Base-by-base conservation (phyloP, 176 grass and related monocot species). In the Pontederia paniculata region DNA sequence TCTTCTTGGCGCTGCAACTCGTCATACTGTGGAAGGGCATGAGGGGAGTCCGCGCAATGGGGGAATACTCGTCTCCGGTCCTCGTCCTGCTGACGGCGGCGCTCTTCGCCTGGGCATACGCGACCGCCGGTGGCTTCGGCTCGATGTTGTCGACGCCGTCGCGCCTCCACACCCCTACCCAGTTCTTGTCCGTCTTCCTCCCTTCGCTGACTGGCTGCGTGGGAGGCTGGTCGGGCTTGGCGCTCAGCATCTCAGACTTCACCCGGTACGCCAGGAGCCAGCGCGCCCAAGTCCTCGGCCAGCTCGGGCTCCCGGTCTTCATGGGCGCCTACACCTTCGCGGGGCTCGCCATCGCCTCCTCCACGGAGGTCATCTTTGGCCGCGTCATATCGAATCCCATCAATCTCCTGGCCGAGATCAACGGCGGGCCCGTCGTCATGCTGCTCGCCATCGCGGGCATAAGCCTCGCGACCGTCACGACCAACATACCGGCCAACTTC, bases 401-500 rank as follows among this genome's bases (percentile, higher is more conserved):
- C 3, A 48, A 82, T 16, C 73, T 82, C 47, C 47, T 82, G 8
- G 56, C 54, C 9, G 67, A 47, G 48, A 76, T 82, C 12, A 55
- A 50, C 41, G 42, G 58, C 12, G 50, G 60, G 0, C 44, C 70
- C 15, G 65, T 66, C 17, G 16, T 56, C 14, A 55, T 19, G 18
- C 16, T 66, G 17, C 21, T 76, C 41, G 73, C 67, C 21, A 16
- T 67, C 63, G 42, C 62, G 19, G 79, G 78, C 20, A 81, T 82
- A 45, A 37, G 28, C 15, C 73, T 81, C 21, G 72, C 79, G 14
- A 62, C 37, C n/a, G 50, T 68, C 8, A 76, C 73, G 19, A 82
- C 79, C 21, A 82, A 82, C 52, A 82, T 82, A 8, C 79, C 73
- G 1, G 73, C 73, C 12, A 82, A 82, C 44, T 72, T 76, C 50